Conservation (phyloP, 495 filamentous ascomycete species). For the Letharia lupina region DNA sequence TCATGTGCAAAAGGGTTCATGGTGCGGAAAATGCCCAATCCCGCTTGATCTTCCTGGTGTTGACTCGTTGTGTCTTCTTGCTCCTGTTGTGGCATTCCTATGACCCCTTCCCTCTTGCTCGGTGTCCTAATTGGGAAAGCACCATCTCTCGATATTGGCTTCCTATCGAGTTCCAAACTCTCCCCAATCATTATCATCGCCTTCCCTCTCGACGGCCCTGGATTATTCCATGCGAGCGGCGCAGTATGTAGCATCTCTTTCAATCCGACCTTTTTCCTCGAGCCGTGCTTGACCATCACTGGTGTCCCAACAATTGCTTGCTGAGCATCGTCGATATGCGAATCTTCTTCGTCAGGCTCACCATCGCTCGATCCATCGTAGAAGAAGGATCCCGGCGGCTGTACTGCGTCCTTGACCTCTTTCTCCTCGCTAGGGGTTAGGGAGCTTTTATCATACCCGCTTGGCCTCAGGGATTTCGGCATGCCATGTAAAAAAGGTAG, state of each 20-base stretch:
- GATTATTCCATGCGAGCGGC: neutral
- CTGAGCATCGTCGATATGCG: slow-evolving; percentile 8
- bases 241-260: slow-evolving; percentile 18
- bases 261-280: slow-evolving; percentile 15
- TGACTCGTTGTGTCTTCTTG: neutral
- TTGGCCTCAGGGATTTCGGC: slow-evolving; percentile 3
- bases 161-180: neutral
- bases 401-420: slow-evolving; percentile 1
- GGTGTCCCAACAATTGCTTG: slow-evolving; percentile 12
- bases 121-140: slow-evolving; percentile 11
- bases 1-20: slow-evolving; percentile 10
- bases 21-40: neutral
- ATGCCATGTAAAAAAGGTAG: neutral
- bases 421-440: neutral
- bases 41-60: neutral
- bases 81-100: neutral
- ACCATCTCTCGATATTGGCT: neutral
- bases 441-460: neutral
- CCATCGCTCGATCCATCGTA: slow-evolving; percentile 16
- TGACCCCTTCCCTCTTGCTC: slow-evolving; percentile 11
- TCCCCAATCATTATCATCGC: neutral
- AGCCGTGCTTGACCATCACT: slow-evolving; percentile 14
- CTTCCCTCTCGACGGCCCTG: slow-evolving; percentile 12
- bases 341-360: slow-evolving; percentile 9
- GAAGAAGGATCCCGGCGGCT: slow-evolving; percentile 16